Evolutionary conservation across 1,139 yeast species (phyloP), one percentile per base, ranked within the genome.

Genomic region (Zygosaccharomyces sapae): DNA sequence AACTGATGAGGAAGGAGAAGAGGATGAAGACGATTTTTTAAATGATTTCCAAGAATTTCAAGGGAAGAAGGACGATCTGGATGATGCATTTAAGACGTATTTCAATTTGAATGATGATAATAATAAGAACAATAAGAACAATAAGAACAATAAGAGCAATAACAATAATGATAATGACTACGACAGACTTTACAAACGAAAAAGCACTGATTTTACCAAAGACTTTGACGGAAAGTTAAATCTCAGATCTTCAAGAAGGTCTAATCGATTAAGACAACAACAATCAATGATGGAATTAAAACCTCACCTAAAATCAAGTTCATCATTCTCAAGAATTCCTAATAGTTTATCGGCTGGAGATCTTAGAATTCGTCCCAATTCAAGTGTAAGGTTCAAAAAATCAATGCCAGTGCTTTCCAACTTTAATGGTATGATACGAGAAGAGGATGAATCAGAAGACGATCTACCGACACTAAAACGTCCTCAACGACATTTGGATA

Each of bases 401-500:
- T 61, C 66, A 2, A 58, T 62, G 62, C 65, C 66, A 4, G 47
- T 54, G 9, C 41, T 62, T 18, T 38, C 57, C 8, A 42, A 51
- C 25, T 47, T 38, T 33, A 49, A 45, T 20, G 54, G 53, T 13
- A 45, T 46, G 33, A 55, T 58, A 9, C 41, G 47, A 31, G 62
- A 59, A 41, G 55, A 53, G 16, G 56, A 51, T 16, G 55, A 51
- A 22, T 43, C 43, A 9, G 42, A 48, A 9, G 38, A 35, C 9
- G 45, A 44, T n/a, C 40, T 36, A 16, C 35, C 38, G 27, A 46
- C 44, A 24, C 41, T 38, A 8, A 38, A 34, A 16, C 37, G 22
- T 9, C 33, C 31, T 16, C 39, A 51, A 2, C 40, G 44, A 4
- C 38, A 76, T 54, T 66, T 79, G 37, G 81, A 77, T 54, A 80